Evolutionary conservation across 176 grass and related monocot genomes (phyloP), one percentile per base, ranked within the genome.

Genomic region (Paspalum notatum): DNA sequence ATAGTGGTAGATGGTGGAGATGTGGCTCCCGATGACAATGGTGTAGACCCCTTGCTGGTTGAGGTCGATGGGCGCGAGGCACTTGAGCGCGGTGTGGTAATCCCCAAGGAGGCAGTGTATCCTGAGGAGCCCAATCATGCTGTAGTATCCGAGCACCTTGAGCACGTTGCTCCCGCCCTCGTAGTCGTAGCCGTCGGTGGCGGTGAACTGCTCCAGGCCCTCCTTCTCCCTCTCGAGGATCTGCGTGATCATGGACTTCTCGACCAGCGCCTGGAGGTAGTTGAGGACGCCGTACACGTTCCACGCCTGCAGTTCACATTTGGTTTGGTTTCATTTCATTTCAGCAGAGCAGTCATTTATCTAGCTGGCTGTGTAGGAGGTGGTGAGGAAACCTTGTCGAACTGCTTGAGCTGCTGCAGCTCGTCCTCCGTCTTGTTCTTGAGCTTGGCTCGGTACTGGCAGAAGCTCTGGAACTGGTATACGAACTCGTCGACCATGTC

Each of bases 401-500:
- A 98, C 54, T 98, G 85, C 76, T 89, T 91, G 57, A 98, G 95
- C 68, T 92, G 86, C 41, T 94, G 78, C 18, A 98, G 76, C 85
- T 98, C 95, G 63, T 98, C 95, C 0, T 98, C 92, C 1, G 85
- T 89, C 85, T 92, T 94, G 65, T 74, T 94, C 83, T 94, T 98
- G 62, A 94, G 79, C 80, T 98, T 98, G 50, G 95, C 95, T 18
- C 90, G 82, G 62, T 94, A 98, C 77, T 98, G 95, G 82, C 92
- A 98, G 74, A 92, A 98, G 87, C 89, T 94, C 87, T 98, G 95
- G 81, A 98, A 98, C 83, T 98, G 95, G 85, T 98, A 98, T 1
- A 98, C 95, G 67, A 98, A 98, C 74, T 98, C 92, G 56, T 98
- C 95, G 2, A 98, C 87, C 95, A 98, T 98, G 83, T 98, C 95